Evolutionary conservation across 2,329 filamentous ascomycete genomes (phyloP).

Genomic region (Claviceps monticola): DNA sequence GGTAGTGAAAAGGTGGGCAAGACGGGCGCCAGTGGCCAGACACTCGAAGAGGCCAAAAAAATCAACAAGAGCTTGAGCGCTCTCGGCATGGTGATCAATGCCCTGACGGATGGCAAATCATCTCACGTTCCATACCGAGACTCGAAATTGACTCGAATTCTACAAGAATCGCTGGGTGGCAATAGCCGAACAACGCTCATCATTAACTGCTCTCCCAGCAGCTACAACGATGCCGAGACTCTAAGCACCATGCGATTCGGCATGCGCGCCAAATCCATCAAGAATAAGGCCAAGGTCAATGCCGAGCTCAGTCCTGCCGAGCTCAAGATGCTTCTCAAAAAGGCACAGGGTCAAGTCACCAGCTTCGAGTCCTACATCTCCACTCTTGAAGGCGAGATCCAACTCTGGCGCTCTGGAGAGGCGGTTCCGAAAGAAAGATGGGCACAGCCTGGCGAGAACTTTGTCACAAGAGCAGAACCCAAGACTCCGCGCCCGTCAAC

Average conservation of each 20-base stretch:
- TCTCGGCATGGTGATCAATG: constrained; percentile 97
- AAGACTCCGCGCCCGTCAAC: constrained; percentile 39
- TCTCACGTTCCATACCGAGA: constrained; percentile 93
- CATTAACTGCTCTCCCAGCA: constrained; percentile 97
- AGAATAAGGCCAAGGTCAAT: constrained; percentile 99
- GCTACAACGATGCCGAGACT: constrained; percentile 94
- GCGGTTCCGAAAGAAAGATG: constrained; percentile 79
- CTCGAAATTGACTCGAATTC: constrained; percentile 90
- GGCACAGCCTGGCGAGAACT: constrained; percentile 50
- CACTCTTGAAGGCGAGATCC: constrained; percentile 71
- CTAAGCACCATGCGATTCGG: constrained; percentile 86
- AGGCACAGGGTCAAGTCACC: constrained; percentile 78
- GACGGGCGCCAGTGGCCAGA: constrained; percentile 94
- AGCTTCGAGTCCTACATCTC: constrained; percentile 80
- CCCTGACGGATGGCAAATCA: constrained; percentile 91
- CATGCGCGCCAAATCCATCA: constrained; percentile 94
- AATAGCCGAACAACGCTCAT: constrained; percentile 97
- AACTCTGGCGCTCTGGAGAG: constrained; percentile 78
- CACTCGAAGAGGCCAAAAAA: constrained; percentile 96
- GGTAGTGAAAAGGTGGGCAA: constrained; percentile 98
- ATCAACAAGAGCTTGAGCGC: constrained; percentile 99
- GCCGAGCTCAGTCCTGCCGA: constrained; percentile 92
- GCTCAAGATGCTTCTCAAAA: constrained; percentile 84
- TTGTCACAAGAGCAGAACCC: constrained; percentile 26
- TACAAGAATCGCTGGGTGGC: constrained; percentile 94